Percentiles rank a stretch among this genome's conserved stretches.
Conservation (phyloP, 257 asterid genomes). For the Striga asiatica region DNA sequence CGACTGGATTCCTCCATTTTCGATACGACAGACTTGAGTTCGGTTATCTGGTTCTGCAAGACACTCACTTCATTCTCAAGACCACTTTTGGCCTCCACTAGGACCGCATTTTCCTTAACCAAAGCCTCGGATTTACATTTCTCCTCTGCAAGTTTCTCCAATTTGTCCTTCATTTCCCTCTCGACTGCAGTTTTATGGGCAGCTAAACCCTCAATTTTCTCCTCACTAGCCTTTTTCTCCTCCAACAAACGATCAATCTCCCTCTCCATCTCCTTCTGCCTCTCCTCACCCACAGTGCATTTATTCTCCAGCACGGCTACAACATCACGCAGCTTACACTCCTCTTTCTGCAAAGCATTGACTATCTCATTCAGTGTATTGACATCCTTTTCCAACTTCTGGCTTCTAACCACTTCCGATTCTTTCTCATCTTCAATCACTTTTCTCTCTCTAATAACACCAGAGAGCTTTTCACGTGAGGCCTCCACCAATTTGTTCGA, state of each 20-base stretch:
- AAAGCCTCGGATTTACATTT: conserved; percentile 24
- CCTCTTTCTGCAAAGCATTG: conserved; percentile 28
- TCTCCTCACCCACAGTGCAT: conserved; percentile 34
- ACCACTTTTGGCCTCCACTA: conserved; percentile 31
- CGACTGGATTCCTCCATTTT: conserved; percentile 24
- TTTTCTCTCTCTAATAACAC: conserved; percentile 32
- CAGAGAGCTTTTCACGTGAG: conserved; percentile 25
- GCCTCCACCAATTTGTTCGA: conserved; percentile 22
- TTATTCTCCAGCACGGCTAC: conserved; percentile 55
- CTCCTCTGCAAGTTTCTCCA: conserved; percentile 22
- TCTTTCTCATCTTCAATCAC: conserved; percentile 35
- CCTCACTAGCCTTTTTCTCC: conserved; percentile 34
- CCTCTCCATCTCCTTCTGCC: conserved; percentile 36
- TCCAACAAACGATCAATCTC: conserved; percentile 30
- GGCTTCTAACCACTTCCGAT: conserved; percentile 26
- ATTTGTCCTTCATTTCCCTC: too few species aligned
- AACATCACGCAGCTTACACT: conserved; percentile 21
- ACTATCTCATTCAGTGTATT: conserved; percentile 34
- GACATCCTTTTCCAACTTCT: conserved; percentile 37
- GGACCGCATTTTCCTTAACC: conserved; percentile 27
- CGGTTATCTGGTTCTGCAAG: conserved; percentile 30
- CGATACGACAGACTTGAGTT: conserved; percentile 23
- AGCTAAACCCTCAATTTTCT: conserved; percentile 26
- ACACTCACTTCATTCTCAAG: conserved; percentile 25
- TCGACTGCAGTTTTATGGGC: conserved; percentile 32